A percentile compares a stretch with the other conserved stretches of the same genome.
These are phyloP conservation scores for Mycosarcoma maydis DNA, from an alignment of 1,284 basidiomycete species.

Conservation along the genomic window DNA sequence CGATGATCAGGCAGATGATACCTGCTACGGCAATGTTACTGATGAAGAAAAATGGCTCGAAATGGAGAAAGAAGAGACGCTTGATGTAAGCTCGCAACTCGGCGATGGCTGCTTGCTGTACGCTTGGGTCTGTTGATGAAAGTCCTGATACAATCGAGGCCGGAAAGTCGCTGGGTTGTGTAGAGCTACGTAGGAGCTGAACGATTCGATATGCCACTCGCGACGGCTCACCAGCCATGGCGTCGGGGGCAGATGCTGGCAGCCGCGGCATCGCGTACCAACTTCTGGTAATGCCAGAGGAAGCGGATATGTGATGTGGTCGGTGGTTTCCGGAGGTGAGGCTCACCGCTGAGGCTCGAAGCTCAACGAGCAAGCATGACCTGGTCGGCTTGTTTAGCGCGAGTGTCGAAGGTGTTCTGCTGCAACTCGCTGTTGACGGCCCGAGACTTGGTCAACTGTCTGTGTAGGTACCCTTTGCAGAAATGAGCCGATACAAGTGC, in stretches of 20 bases:
- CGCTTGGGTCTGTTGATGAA: conserved; percentile 8
- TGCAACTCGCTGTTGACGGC: too few species aligned
- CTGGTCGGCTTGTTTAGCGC: too few species aligned
- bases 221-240: background rate
- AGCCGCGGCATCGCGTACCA: conserved; percentile 3
- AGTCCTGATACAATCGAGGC: conserved; percentile 23
- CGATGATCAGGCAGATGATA: conserved; percentile 26
- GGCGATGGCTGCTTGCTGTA: conserved; percentile 21
- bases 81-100: conserved; percentile 29
- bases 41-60: conserved; percentile 9
- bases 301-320: background rate
- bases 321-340: background rate
- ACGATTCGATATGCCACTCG: background rate
- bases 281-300: too few species aligned
- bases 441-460: too few species aligned
- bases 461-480: too few species aligned
- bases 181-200: conserved; percentile 18
- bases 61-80: conserved; percentile 31
- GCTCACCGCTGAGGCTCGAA: conserved; percentile 1
- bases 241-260: background rate
- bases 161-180: conserved; percentile 23
- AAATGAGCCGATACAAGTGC: too few species aligned
- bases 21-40: conserved; percentile 13
- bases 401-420: background rate
- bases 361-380: background rate